phyloP scores from a whole-genome alignment of 2,329 filamentous ascomycete genomes.

The Lasiodiplodia gonubiensis region DNA sequence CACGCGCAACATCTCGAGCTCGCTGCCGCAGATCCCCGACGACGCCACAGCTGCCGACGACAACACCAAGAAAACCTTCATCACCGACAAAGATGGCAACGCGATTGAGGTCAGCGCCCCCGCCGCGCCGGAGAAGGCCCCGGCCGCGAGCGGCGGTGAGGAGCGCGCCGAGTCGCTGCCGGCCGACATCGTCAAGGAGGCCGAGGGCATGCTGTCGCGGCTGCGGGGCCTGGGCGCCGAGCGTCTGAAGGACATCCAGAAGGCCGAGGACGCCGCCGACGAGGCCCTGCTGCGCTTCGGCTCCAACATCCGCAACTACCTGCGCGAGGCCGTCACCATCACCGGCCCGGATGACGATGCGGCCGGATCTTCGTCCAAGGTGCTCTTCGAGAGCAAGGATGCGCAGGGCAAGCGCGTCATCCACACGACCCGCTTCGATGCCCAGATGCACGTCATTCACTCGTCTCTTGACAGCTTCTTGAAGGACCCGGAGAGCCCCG shows the following conservation, averaged over 20 bases:
- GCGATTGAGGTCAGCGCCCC: conserved; percentile 25
- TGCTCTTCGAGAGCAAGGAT: conserved; percentile 94
- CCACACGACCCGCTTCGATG: conserved; percentile 91
- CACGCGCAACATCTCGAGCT: conserved; percentile 67
- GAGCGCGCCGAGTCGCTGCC: conserved; percentile 52
- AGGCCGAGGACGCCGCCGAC: conserved; percentile 93
- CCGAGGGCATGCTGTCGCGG: conserved; percentile 72
- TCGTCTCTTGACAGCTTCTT: conserved; percentile 79
- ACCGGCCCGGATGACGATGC: conserved; percentile 67
- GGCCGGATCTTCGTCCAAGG: conserved; percentile 56
- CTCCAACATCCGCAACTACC: conserved; percentile 84
- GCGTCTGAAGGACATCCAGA: conserved; percentile 85
- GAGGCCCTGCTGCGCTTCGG: conserved; percentile 93
- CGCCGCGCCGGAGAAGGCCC: conserved; percentile 33
- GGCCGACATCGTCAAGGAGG: conserved; percentile 60
- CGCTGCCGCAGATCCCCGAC: conserved; percentile 30
- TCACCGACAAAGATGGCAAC: conserved; percentile 37
- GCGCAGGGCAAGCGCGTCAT: conserved; percentile 88
- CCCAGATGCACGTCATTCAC: conserved; percentile 94
- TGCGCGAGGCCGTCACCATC: conserved; percentile 88
- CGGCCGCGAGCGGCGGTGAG: conserved; percentile 38
- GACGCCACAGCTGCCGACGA: conserved; percentile 33
- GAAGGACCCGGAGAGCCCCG: conserved; percentile 75
- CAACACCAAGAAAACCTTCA: conserved; percentile 30
- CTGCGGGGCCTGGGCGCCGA: conserved; percentile 79